Evolutionary conservation across 1,284 basidiomycete species (phyloP).

Genomic region (Vanrija sp.): DNA sequence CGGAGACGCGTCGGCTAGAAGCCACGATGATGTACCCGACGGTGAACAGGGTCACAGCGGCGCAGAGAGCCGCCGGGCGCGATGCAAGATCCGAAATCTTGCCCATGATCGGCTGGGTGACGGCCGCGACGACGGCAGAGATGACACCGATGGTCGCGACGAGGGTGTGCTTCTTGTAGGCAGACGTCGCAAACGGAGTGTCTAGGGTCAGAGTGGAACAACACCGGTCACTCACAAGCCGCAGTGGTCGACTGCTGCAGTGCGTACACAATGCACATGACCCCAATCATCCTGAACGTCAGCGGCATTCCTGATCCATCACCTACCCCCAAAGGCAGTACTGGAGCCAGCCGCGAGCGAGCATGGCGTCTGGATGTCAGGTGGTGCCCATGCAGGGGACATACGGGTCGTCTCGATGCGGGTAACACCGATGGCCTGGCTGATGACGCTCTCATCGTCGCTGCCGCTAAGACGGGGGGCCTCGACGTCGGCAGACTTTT

Average conservation of each 20-base stretch:
- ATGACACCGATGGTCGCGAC: constrained; percentile 38
- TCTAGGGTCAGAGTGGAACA: constrained; percentile 6
- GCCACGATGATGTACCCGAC: constrained; percentile 39
- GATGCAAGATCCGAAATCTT: constrained; percentile 37
- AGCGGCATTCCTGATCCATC: constrained; percentile 4
- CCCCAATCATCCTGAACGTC: constrained; percentile 12
- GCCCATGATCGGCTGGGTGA: constrained; percentile 43
- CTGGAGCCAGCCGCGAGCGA: constrained; percentile 11
- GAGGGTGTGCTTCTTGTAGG: constrained; percentile 36
- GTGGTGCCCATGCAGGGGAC: neutral
- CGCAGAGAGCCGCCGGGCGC: constrained; percentile 26
- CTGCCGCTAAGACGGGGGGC: no score
- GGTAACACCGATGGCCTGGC: constrained; percentile 31
- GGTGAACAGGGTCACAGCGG: constrained; percentile 32
- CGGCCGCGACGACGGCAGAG: constrained; percentile 34
- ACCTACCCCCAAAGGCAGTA: neutral
- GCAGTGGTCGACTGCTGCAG: constrained; percentile 23
- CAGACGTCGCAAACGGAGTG: constrained; percentile 34
- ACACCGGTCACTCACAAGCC: constrained; percentile 8
- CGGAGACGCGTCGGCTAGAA: constrained; percentile 11
- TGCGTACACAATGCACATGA: constrained; percentile 24
- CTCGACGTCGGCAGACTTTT: no score
- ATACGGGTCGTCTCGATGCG: constrained; percentile 32
- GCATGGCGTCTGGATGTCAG: constrained; percentile 25
- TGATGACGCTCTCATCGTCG: neutral